Conservation (phyloP, 768 basidiomycete species). For the Amylocystis lapponica region DNA sequence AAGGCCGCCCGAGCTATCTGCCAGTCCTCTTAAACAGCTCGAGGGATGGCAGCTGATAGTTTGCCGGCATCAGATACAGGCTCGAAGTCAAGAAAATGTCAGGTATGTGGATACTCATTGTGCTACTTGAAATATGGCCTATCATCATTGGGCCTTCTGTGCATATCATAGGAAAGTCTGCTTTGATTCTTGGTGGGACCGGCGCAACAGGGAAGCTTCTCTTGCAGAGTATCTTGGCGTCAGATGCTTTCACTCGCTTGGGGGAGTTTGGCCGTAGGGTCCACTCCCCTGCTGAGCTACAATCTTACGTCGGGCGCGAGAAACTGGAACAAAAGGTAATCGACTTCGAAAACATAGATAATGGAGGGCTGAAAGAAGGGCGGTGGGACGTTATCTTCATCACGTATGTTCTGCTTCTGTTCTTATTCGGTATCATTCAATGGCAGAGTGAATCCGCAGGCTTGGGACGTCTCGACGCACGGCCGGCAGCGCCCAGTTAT, state of each 20-base stretch:
- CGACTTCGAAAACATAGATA: slow-evolving; percentile 61
- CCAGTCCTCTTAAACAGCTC: too few species aligned
- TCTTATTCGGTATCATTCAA: not conserved
- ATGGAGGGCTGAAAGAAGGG: slow-evolving; percentile 42
- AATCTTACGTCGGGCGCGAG: slow-evolving; percentile 35
- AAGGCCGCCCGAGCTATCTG: too few species aligned
- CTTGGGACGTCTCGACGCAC: slow-evolving; percentile 59
- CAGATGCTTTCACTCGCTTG: slow-evolving; percentile 48
- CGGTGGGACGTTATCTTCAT: slow-evolving; percentile 77
- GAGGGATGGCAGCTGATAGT: too few species aligned
- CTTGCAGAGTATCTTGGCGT: slow-evolving; percentile 56
- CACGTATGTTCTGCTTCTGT: slow-evolving; percentile 35
- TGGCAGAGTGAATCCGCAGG: slow-evolving; percentile 22
- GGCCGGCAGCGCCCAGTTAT: slow-evolving; percentile 55
- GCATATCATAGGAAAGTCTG: too few species aligned
- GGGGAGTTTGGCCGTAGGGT: slow-evolving; percentile 67
- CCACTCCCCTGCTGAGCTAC: slow-evolving; percentile 37
- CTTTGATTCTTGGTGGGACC: slow-evolving; percentile 73
- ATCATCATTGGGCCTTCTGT: too few species aligned
- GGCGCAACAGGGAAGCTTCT: slow-evolving; percentile 62
- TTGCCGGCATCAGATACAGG: too few species aligned
- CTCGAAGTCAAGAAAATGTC: too few species aligned
- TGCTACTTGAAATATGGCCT: too few species aligned
- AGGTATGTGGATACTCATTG: too few species aligned
- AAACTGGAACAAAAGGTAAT: slow-evolving; percentile 66